Conservation (phyloP, 441 rosid species). For the Populus hybrid region DNA sequence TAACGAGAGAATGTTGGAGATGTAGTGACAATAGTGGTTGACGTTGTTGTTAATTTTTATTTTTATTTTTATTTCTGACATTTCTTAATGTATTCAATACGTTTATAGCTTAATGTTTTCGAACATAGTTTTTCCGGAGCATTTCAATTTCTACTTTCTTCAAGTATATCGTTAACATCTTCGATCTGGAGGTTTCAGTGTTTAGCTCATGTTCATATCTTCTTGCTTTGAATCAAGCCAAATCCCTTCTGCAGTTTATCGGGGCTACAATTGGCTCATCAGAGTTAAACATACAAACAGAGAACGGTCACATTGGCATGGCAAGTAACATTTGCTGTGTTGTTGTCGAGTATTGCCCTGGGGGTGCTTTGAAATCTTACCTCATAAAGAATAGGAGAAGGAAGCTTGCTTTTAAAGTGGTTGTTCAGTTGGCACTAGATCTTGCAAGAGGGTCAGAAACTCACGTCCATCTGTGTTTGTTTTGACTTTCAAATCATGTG, state of each 20-base stretch:
- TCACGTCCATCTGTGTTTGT: constrained; percentile 12
- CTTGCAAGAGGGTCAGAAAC: constrained; percentile 80
- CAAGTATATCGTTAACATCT: neutral
- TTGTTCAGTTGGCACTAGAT: constrained; percentile 83
- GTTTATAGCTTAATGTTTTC: too few species aligned
- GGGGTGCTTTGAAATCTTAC: constrained; percentile 80
- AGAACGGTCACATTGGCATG: constrained; percentile 71
- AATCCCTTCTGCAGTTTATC: constrained; percentile 51
- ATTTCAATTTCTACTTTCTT: neutral
- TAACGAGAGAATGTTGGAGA: too few species aligned
- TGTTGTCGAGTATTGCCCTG: constrained; percentile 83
- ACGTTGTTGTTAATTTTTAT: too few species aligned
- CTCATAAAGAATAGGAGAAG: constrained; percentile 83
- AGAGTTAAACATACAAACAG: constrained; percentile 67
- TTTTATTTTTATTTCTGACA: too few species aligned
- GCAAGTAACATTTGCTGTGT: constrained; percentile 84
- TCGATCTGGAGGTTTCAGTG: neutral
- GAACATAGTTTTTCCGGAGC: neutral
- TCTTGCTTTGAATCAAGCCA: neutral
- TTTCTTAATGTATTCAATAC: too few species aligned
- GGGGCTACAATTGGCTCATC: constrained; percentile 94
- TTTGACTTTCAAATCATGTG: neutral
- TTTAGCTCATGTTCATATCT: neutral
- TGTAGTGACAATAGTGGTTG: too few species aligned
- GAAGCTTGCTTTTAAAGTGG: constrained; percentile 91